Percentiles rank a stretch among this genome's conserved stretches.
Conservation (phyloP, 352 stramenopile species). For the Phytophthora podocarpi region DNA sequence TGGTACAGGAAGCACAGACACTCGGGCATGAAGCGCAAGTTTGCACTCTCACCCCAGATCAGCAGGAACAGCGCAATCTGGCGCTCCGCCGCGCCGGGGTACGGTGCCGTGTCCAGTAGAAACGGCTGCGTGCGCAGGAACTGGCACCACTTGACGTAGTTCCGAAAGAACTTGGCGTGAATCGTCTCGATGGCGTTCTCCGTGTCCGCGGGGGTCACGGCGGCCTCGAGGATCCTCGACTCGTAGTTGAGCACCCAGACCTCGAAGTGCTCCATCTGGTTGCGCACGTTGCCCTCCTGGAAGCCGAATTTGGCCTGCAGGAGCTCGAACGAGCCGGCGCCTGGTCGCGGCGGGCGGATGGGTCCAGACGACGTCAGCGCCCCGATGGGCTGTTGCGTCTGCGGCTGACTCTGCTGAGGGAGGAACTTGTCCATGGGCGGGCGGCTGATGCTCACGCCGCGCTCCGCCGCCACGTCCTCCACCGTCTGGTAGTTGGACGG, state of each 20-base stretch:
- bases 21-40: constrained; percentile 90
- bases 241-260: constrained; percentile 87
- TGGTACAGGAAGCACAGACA: constrained; percentile 91
- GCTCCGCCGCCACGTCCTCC: constrained; percentile 59
- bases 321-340: constrained; percentile 71
- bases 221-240: constrained; percentile 46
- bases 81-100: constrained; percentile 43
- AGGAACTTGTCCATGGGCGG: constrained; percentile 17
- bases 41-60: constrained; percentile 86
- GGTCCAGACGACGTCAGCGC: constrained; percentile 23
- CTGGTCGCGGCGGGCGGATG: constrained; percentile 28
- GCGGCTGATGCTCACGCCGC: constrained; percentile 46
- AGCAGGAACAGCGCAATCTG: constrained; percentile 86
- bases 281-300: constrained; percentile 82
- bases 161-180: constrained; percentile 94
- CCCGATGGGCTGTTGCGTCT: constrained; percentile 19
- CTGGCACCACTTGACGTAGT: constrained; percentile 95
- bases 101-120: constrained; percentile 56
- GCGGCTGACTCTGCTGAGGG: constrained; percentile 1
- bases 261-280: constrained; percentile 88
- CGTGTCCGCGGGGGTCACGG: constrained; percentile 39
- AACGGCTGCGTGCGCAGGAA: constrained; percentile 90
- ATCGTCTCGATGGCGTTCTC: constrained; percentile 76
- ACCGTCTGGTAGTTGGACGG: constrained; percentile 85
- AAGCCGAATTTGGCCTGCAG: constrained; percentile 88